Base-by-base conservation (phyloP, 495 filamentous ascomycete genomes). In the Acidomyces sp. region DNA sequence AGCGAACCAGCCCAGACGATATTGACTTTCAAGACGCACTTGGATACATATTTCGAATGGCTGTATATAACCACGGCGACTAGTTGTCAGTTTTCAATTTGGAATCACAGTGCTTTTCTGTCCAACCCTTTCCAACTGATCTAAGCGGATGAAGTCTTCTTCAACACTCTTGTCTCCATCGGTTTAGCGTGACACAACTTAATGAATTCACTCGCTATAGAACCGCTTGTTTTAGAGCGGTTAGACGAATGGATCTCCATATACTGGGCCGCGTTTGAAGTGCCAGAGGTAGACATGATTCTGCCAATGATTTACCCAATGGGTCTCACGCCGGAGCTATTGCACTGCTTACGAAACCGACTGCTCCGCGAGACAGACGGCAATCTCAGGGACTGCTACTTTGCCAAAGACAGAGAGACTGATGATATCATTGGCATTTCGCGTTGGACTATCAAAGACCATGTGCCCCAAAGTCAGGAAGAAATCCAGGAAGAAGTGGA, bases 171-270 rank as follows among this genome's bases (percentile, higher is more conserved):
- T n/a, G n/a, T n/a, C n/a, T n/a, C n/a, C n/a, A n/a, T n/a, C n/a
- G n/a, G n/a, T n/a, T n/a, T n/a, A n/a, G n/a, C n/a, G n/a, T n/a
- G n/a, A n/a, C n/a, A n/a, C n/a, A n/a, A n/a, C 31, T 6, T 18
- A 16, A 34, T 34, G 31, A 16, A 6, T 34, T 6, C 31, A 34
- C 7, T 34, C 31, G 20, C 13, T 12, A 34, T 46, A 1, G 43
- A 46, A 17, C 43, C 43, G 6, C 29, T 46, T 2, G 17, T 39
- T 16, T 4, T 3, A 4, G 18, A 23, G 9, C 35, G 40, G 2
- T 29, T 50, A 10, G 28, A 45, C 22, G 29, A 24, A 6, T 50
- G 34, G 41, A 32, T 50, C 35, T 11, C 12, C 4, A 36, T 50
- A 22, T 37, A 36, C 21, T 38, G 34, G 34, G 21, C 12, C 15